Base-by-base conservation (phyloP, 192 early-diverging fungal species). In the Gonapodya sp. region DNA sequence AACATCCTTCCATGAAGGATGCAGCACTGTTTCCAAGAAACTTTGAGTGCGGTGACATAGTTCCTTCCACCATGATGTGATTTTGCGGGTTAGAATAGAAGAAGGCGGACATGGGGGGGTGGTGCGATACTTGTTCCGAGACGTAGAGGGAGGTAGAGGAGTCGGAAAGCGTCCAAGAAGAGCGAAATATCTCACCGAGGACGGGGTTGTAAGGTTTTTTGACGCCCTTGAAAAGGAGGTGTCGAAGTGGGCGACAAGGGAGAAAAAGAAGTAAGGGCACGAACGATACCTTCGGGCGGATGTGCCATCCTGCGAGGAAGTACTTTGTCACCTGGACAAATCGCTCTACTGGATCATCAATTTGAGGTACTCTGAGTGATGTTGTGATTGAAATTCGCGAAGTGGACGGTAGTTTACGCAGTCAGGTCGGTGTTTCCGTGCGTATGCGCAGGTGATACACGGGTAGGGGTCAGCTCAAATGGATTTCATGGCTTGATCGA, bases 201-300 rank as follows among this genome's bases (percentile, higher is more conserved):
- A 96, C 91, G 33, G 97, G 96, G 79, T 97, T 97, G 85, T 96
- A 98, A 1, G 97, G 95, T 83, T 98, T 98, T 81, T 95, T 94
- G 18, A 98, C 92, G 73, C 96, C 94, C 92, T 92, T 81, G 31
- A 81, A 31, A 8, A 36, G 18, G 75, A 34, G 18, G 8, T 14
- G 31, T 33, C 75, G 31, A 18, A 2, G 75, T 34, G 75, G 14
- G 16, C 31, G 75, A 8, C 2, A 77, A 18, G 30, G 16, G 30
- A 2, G 75, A 14, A 2, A 34, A 2, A 2, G n/a, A n/a, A n/a
- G n/a, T n/a, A n/a, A 80, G n/a, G 1, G 1, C 33, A 33, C 73
- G 30, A 0, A 78, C 30, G 78, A 46, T 87, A 94, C 95, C 90
- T 92, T 93, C 35, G 96, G 95, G 83, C 91, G 93, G 80, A 96